Evolutionary conservation across 345 rosid species (phyloP).

Genomic region (Eucalyptus leucophloia): DNA sequence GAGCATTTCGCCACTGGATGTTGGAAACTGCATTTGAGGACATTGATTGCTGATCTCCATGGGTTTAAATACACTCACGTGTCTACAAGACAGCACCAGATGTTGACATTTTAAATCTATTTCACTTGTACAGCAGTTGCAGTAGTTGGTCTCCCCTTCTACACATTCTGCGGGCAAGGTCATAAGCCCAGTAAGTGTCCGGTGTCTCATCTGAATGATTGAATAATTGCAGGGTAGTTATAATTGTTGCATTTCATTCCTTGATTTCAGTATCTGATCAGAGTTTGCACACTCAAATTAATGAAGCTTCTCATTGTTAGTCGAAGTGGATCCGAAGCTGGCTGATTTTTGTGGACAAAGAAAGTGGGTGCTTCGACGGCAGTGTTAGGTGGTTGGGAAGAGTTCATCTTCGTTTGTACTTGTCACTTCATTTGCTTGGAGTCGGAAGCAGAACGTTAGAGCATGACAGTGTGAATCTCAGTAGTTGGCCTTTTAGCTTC

Average conservation of each 20-base stretch:
- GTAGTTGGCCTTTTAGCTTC: not conserved
- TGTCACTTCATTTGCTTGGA: not conserved
- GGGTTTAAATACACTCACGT: not conserved
- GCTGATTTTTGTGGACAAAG: not conserved
- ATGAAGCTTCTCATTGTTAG: not conserved
- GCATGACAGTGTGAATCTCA: not conserved
- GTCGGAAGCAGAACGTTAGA: not conserved
- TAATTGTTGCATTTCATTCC: not conserved
- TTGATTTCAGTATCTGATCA: not conserved
- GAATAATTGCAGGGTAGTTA: not conserved
- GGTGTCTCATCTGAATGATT: not conserved
- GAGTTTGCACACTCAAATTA: not conserved
- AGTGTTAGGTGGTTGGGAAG: not conserved
- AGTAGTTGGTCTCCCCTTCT: not conserved
- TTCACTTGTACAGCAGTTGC: not conserved
- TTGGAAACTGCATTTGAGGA: not conserved
- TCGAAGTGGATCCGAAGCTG: fast-evolving
- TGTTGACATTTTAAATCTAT: not conserved
- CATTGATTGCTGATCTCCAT: not conserved
- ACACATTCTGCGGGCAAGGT: fast-evolving
- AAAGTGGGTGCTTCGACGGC: not conserved
- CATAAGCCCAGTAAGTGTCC: not conserved
- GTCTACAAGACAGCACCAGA: not conserved
- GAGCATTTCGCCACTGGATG: not conserved
- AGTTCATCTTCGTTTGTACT: not conserved